Evolutionary conservation across 23 red algal species (phyloP), one percentile per base, ranked within the genome.

Genomic region (Agarophyton chilense): DNA sequence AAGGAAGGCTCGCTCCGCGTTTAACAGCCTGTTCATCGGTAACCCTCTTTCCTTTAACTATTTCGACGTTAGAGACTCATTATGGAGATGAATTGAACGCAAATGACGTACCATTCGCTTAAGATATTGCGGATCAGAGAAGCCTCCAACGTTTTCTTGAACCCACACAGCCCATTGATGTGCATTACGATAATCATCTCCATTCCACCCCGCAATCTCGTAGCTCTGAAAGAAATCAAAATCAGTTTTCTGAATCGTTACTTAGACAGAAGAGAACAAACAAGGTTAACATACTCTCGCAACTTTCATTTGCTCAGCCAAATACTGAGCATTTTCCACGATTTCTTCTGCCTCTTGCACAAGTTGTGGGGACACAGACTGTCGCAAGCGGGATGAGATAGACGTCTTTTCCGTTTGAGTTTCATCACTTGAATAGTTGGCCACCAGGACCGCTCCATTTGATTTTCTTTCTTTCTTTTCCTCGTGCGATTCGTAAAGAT

Each of bases 101-200:
- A 41, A 57, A 29, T 8, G 24, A 81, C 77, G 1, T 81, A 81
- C 77, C 52, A 63, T 42, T 28, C 43, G 52, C 16, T 39, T 53
- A 10, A 81, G 52, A 41, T 33, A 55, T 34, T 81, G 10, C 28
- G 53, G 53, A 18, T 84, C 28, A 2, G 41, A 43, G 45, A 70
- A 84, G 35, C 72, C 81, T 36, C 72, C 62, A 28, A 84, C 41
- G 8, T 60, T 64, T 17, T 67, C 44, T 71, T 84, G 81, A 60
- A 84, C 81, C 81, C 81, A 84, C 61, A 68, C 62, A 1, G 81
- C 81, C 81, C 81, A 84, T 68, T 67, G 57, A 28, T 84, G 62
- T 13, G 81, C 81, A 32, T 84, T 84, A 13, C 63, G 56, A 53
- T 66, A 84, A 32, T 84, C 81, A 7, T 84, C 62, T 5, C 63